Base-by-base conservation (phyloP, 2,329 filamentous ascomycete genomes). In the Anthostomella pinea region DNA sequence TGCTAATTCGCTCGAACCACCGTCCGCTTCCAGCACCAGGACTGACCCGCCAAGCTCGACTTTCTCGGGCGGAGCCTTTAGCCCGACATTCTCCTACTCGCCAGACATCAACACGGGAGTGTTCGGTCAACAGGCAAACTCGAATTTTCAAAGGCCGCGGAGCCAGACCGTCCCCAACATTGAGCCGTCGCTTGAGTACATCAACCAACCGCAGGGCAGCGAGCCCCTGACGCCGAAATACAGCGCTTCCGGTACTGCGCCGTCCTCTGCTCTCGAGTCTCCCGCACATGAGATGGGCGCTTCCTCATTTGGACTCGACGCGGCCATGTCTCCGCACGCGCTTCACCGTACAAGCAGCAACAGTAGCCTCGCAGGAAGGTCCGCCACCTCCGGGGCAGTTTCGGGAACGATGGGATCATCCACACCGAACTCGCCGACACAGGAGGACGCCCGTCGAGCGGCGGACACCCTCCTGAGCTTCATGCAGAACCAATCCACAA, bases 141-240 rank as follows among this genome's bases (percentile, higher is more conserved):
- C 69, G 35, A 79, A 78, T 52, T 80, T 83, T 48, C 83, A 85
- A 52, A 76, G 87, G 38, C 87, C 86, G n/a, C 76, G 88, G 54
- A 93, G 87, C 59, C 88, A 94, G 61, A 95, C 88, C 0, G 89
- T 95, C 46, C 87, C 89, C 1, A 80, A 83, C 28, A 67, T 87
- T 26, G 80, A 79, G 30, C 67, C 69, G n/a, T n/a, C n/a, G 37
- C 69, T 84, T 28, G 82, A 77, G 39, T 77, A 71, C 39, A 62
- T 73, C 48, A 72, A 70, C 48, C 71, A 73, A 38, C 45, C 55
- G 13, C 62, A 61, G 23, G 48, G 49, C 4, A 56, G 59, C 5
- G 70, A 75, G 21, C 66, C 70, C 2, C 58, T 69, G 49, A 76
- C 73, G 4, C 73, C 73, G 5, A 73, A 72, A 36, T 70, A 71